Evolutionary conservation across 257 asterid species (phyloP).

Genomic region (Lavandula angustifolia): DNA sequence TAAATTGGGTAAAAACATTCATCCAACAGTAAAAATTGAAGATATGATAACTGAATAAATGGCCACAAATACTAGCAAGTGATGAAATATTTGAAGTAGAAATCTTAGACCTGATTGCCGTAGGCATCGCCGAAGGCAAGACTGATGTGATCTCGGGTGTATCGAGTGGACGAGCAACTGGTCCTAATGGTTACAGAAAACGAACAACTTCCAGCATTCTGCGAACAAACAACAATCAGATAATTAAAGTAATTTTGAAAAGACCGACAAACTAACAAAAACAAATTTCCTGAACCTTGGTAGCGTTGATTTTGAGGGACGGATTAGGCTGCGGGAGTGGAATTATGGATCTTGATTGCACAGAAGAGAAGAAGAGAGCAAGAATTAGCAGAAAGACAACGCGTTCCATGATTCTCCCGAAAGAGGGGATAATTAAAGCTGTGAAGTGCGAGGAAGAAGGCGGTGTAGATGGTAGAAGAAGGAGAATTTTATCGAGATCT

Average conservation of each 20-base stretch:
- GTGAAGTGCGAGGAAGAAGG: slow-evolving; percentile 20
- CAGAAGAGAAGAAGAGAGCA: slow-evolving; percentile 27
- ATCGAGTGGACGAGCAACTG: slow-evolving; percentile 74
- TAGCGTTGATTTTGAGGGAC: slow-evolving; percentile 45
- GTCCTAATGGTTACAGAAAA: slow-evolving; percentile 74
- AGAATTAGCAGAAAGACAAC: slow-evolving; percentile 31
- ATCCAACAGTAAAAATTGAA: not conserved
- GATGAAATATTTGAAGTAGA: not conserved
- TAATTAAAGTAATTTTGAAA: not conserved
- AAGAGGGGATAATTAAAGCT: slow-evolving; percentile 1
- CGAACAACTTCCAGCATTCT: slow-evolving; percentile 58
- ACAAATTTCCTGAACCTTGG: slow-evolving; percentile 38
- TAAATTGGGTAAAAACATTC: not conserved
- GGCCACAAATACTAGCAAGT: slow-evolving; percentile 1
- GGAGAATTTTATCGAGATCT: not conserved
- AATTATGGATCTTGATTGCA: slow-evolving; percentile 42
- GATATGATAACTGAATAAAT: not conserved
- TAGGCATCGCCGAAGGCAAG: slow-evolving; percentile 94
- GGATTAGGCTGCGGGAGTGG: slow-evolving; percentile 40
- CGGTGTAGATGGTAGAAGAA: not conserved
- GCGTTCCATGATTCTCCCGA: slow-evolving; percentile 27
- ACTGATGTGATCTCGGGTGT: slow-evolving; percentile 79
- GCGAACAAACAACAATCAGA: not conserved
- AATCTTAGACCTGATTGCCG: slow-evolving; percentile 78
- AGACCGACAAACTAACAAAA: too few relatives aligned